Conservation (phyloP, 345 rosid genomes). For the Diplotaxis tenuifolia region DNA sequence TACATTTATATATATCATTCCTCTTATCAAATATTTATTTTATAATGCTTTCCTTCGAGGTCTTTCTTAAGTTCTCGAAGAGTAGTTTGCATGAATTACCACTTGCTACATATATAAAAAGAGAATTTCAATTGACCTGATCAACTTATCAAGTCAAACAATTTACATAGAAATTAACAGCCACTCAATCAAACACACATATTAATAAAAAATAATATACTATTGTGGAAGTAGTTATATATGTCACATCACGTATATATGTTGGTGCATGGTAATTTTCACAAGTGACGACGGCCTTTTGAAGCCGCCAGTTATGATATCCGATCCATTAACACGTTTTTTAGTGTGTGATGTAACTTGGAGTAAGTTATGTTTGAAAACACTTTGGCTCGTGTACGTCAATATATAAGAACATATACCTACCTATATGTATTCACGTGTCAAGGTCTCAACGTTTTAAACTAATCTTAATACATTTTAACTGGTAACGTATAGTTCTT, state of each 20-base stretch:
- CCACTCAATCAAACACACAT: constrained; percentile 22
- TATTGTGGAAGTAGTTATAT: constrained; percentile 24
- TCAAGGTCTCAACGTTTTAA: constrained; percentile 22
- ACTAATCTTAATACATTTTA: neutral
- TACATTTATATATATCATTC: constrained; percentile 11
- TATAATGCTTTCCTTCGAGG: constrained; percentile 31
- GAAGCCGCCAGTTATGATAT: constrained; percentile 32
- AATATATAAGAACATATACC: neutral
- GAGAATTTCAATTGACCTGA: neutral
- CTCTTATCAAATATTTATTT: constrained; percentile 17
- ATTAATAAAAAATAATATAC: neutral
- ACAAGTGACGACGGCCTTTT: constrained; percentile 26
- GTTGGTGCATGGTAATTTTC: constrained; percentile 39
- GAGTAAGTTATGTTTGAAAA: constrained; percentile 11
- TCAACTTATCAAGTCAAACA: constrained; percentile 17
- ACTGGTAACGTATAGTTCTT: constrained; percentile 15
- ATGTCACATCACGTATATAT: constrained; percentile 31
- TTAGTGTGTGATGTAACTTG: constrained; percentile 12
- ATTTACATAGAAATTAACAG: constrained; percentile 1
- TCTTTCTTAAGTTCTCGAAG: constrained; percentile 25
- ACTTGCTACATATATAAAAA: constrained; percentile 8
- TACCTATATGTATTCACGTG: constrained; percentile 28
- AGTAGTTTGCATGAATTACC: constrained; percentile 12
- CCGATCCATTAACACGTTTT: constrained; percentile 17
- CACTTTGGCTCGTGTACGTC: constrained; percentile 23